A percentile compares a stretch with the other conserved stretches of the same genome.
These are phyloP conservation scores for Luffa acutangula DNA, from an alignment of 306 rosid genomes.

Conservation along the genomic window DNA sequence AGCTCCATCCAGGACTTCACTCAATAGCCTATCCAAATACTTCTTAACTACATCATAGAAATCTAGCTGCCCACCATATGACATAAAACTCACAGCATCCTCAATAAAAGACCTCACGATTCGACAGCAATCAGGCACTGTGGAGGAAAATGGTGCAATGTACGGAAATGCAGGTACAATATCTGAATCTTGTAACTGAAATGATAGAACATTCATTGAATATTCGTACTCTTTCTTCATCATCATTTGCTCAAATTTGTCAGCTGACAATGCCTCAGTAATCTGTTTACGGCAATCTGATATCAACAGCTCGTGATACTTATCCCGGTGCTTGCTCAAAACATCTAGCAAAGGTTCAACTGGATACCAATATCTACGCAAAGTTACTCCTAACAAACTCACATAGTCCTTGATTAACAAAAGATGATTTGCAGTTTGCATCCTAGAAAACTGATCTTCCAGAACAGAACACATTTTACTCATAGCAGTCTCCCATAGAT, in stretches of 20 bases:
- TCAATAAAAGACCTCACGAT: slow-evolving; percentile 90
- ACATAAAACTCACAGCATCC: slow-evolving; percentile 99
- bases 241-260: slow-evolving; percentile 93
- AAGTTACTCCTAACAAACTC: slow-evolving; percentile 80
- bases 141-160: slow-evolving; percentile 80
- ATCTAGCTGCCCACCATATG: slow-evolving; percentile 91
- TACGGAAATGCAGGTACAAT: slow-evolving; percentile 87
- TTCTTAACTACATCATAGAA: slow-evolving; percentile 91
- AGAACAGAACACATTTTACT: slow-evolving; percentile 96
- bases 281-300: slow-evolving; percentile 94
- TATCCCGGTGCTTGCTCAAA: slow-evolving; percentile 93
- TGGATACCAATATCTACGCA: slow-evolving; percentile 85
- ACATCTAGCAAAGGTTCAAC: slow-evolving; percentile 93
- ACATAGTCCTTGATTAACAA: slow-evolving; percentile 92
- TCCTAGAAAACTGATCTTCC: slow-evolving; percentile 97
- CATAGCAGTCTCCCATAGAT: slow-evolving; percentile 93
- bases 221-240: slow-evolving; percentile 98
- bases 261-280: slow-evolving; percentile 68
- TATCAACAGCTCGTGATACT: slow-evolving; percentile 84
- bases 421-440: slow-evolving; percentile 97
- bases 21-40: slow-evolving; percentile 68
- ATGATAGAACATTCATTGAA: slow-evolving; percentile 95
- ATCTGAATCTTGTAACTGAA: slow-evolving; percentile 81
- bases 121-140: slow-evolving; percentile 96
- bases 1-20: slow-evolving; percentile 75